Conservation (phyloP, 805 yeast genomes). For the Kockiozyma suomiensis region DNA sequence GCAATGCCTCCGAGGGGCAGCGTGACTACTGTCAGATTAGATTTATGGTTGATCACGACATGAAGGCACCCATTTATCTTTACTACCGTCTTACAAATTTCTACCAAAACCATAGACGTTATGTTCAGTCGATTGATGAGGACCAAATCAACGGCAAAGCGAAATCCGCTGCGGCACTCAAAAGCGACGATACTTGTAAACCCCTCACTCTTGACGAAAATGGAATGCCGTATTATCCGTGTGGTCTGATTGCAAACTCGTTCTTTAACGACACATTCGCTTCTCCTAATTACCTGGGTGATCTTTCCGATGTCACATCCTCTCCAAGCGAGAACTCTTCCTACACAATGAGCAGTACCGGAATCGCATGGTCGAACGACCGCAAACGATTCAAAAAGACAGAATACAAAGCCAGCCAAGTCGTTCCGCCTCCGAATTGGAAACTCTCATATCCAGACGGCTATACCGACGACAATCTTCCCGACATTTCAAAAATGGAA, state of each 20-base stretch:
- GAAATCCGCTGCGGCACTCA: constrained; percentile 54
- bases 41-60: constrained; percentile 70
- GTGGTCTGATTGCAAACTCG: constrained; percentile 94
- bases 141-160: constrained; percentile 80
- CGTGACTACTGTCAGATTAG: constrained; percentile 60
- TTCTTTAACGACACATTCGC: constrained; percentile 80
- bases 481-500: constrained; percentile 75
- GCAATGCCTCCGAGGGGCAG: constrained; percentile 32
- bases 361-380: constrained; percentile 87
- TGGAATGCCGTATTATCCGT: constrained; percentile 79
- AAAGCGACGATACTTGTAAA: constrained; percentile 56
- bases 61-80: constrained; percentile 70
- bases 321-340: constrained; percentile 40
- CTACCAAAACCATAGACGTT: constrained; percentile 92
- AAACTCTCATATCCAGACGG: constrained; percentile 76
- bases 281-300: constrained; percentile 47
- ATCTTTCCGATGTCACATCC: constrained; percentile 34
- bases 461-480: constrained; percentile 78
- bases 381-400: constrained; percentile 72
- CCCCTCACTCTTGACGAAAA: constrained; percentile 58
- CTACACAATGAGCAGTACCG: constrained; percentile 53
- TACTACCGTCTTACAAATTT: constrained; percentile 89
- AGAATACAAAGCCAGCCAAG: constrained; percentile 62
- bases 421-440: constrained; percentile 97
- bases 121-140: constrained; percentile 81